Percentiles rank a stretch among this genome's conserved stretches.
Evolutionary conservation across 768 basidiomycete genomes (phyloP).

Genomic region (Tylopilus rubrobrunneus): DNA sequence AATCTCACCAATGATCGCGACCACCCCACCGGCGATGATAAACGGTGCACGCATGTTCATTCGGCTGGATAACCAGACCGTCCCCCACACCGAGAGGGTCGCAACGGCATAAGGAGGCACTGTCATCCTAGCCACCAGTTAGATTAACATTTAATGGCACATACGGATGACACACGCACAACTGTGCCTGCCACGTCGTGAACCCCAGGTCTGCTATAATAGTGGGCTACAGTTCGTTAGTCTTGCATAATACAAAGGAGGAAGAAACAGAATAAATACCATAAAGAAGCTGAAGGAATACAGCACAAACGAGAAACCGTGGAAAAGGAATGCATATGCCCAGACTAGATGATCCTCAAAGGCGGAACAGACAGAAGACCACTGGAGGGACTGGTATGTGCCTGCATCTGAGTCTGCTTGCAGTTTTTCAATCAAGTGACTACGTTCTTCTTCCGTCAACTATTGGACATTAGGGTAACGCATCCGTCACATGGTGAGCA

Average conservation of each 20-base stretch:
- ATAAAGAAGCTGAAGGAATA: slow-evolving; percentile 59
- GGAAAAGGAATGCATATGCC: slow-evolving; percentile 58
- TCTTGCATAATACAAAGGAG: background rate
- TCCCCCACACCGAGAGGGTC: slow-evolving; percentile 43
- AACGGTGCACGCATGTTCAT: slow-evolving; percentile 45
- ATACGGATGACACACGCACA: slow-evolving; percentile 33
- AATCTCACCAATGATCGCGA: slow-evolving; percentile 49
- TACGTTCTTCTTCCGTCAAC: slow-evolving; percentile 52
- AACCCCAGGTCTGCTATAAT: slow-evolving; percentile 58
- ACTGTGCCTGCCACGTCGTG: slow-evolving; percentile 55
- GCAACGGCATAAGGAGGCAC: slow-evolving; percentile 56
- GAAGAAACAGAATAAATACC: slow-evolving; percentile 22
- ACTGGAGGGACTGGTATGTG: slow-evolving; percentile 50
- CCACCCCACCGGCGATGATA: slow-evolving; percentile 45
- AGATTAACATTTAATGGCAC: background rate
- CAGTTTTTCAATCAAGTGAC: slow-evolving; percentile 29
- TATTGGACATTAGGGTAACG: slow-evolving; percentile 27
- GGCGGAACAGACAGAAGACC: slow-evolving; percentile 54
- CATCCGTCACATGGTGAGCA: no score
- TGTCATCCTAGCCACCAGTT: slow-evolving; percentile 39
- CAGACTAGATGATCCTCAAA: slow-evolving; percentile 56
- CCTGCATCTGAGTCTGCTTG: slow-evolving; percentile 51
- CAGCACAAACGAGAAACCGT: slow-evolving; percentile 56
- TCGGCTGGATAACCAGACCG: slow-evolving; percentile 50
- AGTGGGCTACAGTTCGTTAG: slow-evolving; percentile 41